A percentile compares a stretch with the other conserved stretches of the same genome.
Conservation (phyloP, 2,329 filamentous ascomycete species). For the Domatiomyces catenatus region DNA sequence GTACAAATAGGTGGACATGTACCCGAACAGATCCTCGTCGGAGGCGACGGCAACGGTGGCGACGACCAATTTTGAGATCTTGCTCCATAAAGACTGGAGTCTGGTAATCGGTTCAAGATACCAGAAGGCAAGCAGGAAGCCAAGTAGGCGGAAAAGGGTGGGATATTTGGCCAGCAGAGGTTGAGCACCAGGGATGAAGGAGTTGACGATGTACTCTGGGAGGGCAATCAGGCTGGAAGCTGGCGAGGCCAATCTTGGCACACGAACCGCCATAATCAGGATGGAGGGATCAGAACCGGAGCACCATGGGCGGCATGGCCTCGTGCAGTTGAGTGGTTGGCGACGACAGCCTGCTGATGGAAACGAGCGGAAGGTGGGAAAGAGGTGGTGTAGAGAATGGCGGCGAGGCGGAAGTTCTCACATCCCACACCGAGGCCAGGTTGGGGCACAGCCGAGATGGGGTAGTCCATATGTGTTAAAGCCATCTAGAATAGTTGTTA, state of each 20-base stretch:
- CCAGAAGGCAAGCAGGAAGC: conserved; percentile 14
- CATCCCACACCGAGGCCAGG: too few relatives aligned
- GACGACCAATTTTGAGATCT: conserved; percentile 13
- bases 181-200: conserved; percentile 13
- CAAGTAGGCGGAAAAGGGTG: conserved; percentile 13
- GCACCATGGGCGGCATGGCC: background rate
- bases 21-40: conserved; percentile 17
- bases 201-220: conserved; percentile 14
- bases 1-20: conserved; percentile 11
- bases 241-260: background rate
- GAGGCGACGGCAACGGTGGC: conserved; percentile 12
- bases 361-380: too few relatives aligned
- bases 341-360: too few relatives aligned
- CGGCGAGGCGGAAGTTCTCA: too few relatives aligned
- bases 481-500: too few relatives aligned
- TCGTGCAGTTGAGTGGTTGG: background rate
- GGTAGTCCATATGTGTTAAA: too few relatives aligned
- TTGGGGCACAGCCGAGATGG: too few relatives aligned
- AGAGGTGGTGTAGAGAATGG: too few relatives aligned
- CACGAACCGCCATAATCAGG: background rate
- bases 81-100: conserved; percentile 13
- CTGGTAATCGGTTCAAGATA: conserved; percentile 15
- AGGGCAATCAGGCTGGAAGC: background rate
- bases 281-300: background rate
- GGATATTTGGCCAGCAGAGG: conserved; percentile 15